A percentile compares a stretch with the other conserved stretches of the same genome.
phyloP scores from a whole-genome alignment of 139 green algal genomes.

The Spirogloea muscicola region DNA sequence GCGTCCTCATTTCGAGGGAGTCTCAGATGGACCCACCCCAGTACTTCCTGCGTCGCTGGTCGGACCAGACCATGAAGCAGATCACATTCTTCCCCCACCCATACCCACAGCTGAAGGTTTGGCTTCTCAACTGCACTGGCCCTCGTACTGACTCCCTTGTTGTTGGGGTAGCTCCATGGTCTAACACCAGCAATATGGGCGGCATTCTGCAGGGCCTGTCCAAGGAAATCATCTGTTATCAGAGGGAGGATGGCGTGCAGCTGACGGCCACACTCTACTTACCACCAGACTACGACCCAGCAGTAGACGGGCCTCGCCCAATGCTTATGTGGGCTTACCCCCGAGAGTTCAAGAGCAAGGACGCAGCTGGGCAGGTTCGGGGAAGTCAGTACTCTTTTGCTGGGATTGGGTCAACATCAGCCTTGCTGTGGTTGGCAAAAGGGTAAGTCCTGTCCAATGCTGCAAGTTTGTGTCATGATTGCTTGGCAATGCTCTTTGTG shows the following conservation, averaged over 20 bases:
- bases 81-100: constrained; percentile 93
- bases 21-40: constrained; percentile 47
- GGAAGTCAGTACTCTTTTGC: constrained; percentile 81
- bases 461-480: no score
- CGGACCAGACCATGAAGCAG: constrained; percentile 27
- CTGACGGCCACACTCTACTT: constrained; percentile 93
- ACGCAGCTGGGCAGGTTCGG: constrained; percentile 87
- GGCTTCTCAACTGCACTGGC: no score
- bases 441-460: no score
- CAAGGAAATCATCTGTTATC: constrained; percentile 87
- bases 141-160: no score
- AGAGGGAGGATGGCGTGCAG: constrained; percentile 82
- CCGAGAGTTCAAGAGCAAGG: constrained; percentile 64
- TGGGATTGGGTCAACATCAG: constrained; percentile 71
- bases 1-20: constrained; percentile 35
- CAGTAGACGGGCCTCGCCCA: constrained; percentile 76
- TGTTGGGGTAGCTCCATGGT: no score
- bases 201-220: no score
- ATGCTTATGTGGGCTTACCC: constrained; percentile 95
- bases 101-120: constrained; percentile 76
- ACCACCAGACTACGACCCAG: constrained; percentile 54
- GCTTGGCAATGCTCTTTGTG: no score
- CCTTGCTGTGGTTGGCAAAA: constrained; percentile 81
- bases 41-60: constrained; percentile 45
- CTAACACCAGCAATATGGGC: no score